phyloP scores from a whole-genome alignment of 208 protist genomes.

The Trypanosoma mega region DNA sequence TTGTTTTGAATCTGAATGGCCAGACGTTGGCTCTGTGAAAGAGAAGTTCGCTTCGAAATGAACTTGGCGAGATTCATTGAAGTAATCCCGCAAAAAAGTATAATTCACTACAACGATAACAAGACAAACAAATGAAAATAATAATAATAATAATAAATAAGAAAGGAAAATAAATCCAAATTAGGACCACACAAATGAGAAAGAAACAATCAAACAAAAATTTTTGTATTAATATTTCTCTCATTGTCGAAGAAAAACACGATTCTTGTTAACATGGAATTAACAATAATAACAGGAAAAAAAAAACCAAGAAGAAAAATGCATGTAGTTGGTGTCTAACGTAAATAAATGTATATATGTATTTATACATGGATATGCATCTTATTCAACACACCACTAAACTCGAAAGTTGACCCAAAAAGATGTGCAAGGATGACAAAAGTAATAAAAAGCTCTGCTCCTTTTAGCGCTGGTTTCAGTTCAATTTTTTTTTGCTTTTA shows the following conservation, averaged over 20 bases:
- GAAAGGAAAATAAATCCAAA: background rate
- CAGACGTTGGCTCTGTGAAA: background rate
- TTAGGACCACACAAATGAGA: background rate
- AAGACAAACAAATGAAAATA: slow-evolving; percentile 8
- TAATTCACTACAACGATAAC: background rate
- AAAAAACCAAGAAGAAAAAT: slow-evolving; percentile 3
- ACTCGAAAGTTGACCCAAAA: too few species aligned
- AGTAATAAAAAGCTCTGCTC: too few species aligned
- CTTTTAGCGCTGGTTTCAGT: too few species aligned
- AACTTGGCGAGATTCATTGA: slow-evolving; percentile 16
- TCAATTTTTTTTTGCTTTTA: too few species aligned
- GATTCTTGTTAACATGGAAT: background rate
- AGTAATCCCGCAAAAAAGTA: background rate
- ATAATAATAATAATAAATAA: background rate
- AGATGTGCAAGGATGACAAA: too few species aligned
- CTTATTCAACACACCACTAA: too few species aligned
- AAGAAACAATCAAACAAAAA: background rate
- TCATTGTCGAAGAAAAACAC: background rate
- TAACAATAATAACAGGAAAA: background rate
- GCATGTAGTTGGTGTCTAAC: too few species aligned
- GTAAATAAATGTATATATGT: too few species aligned
- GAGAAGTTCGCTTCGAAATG: background rate
- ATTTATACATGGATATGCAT: too few species aligned
- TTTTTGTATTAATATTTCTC: background rate
- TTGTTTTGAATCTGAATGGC: too few species aligned